Conservation (phyloP, 1,139 yeast species). For the Zygoascus sp. region DNA sequence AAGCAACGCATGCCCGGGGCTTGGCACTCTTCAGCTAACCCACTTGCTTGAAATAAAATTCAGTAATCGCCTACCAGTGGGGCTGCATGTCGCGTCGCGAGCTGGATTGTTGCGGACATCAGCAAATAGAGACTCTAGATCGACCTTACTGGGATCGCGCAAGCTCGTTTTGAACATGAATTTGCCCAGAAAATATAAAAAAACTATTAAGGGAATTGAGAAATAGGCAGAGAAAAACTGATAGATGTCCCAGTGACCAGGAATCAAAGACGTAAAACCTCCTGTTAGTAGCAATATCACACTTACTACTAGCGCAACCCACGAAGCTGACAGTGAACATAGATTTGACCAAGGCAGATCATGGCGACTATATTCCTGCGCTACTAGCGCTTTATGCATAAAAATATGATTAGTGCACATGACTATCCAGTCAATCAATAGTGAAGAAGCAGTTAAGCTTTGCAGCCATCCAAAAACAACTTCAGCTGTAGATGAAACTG, state of each 20-base stretch:
- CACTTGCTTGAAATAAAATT: constrained; percentile 1
- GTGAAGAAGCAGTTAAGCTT: constrained; percentile 55
- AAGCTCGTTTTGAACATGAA: constrained; percentile 48
- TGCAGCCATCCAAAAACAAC: constrained; percentile 70
- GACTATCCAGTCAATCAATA: constrained; percentile 41
- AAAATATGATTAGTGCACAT: constrained; percentile 42
- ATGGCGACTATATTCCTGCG: constrained; percentile 52
- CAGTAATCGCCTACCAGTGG: neutral
- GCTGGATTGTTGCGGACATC: constrained; percentile 13
- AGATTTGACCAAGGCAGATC: constrained; percentile 42
- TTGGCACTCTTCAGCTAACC: no score
- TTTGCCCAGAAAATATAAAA: constrained; percentile 55
- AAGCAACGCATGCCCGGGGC: no score
- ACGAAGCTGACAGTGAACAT: constrained; percentile 55
- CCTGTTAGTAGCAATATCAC: constrained; percentile 52
- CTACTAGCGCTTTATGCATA: constrained; percentile 57
- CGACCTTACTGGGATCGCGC: constrained; percentile 63
- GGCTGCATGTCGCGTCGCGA: neutral
- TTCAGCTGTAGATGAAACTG: constrained; percentile 50
- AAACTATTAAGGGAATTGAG: constrained; percentile 50
- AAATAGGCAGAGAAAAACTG: constrained; percentile 69
- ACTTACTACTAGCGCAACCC: constrained; percentile 59
- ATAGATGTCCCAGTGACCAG: constrained; percentile 57
- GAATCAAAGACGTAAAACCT: constrained; percentile 64
- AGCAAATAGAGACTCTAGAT: constrained; percentile 51